Evolutionary conservation across 1,284 basidiomycete species (phyloP), one percentile per base, ranked within the genome.

Genomic region (Papiliotrema nemorosa): DNA sequence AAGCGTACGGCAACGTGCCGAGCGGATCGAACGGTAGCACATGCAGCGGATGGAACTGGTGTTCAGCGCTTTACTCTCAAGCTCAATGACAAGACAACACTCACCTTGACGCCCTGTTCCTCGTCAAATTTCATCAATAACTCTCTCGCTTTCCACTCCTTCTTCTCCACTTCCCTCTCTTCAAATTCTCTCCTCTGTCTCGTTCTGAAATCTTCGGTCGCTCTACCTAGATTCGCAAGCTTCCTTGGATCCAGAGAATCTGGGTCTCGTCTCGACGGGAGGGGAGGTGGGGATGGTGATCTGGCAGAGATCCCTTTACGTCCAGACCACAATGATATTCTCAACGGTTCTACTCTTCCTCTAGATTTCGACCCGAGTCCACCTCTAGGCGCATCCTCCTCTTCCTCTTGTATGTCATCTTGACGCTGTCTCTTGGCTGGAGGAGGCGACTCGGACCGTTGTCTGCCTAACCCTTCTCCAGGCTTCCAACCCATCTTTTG

Each of bases 401-500:
- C 50, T 13, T 47, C 49, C 50, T 38, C 45, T 10, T 37, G 55
- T 21, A 57, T 54, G 5, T 58, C 50, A 7, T 52, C 45, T 14
- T 31, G 9, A 7, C 29, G 9, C 14, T 39, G 35, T 49, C 58
- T 41, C 55, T 59, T 48, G 47, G 47, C 33, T 43, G 46, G 25
- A 36, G 47, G 53, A 13, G 59, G 62, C 3, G 59, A 57, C 13
- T 54, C 39, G 13, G 53, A 56, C 13, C 62, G 48, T 39, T 62
- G 53, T 43, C 60, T 64, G 2, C 73, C 73, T 18, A 75, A 51
- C 3, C 67, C 66, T 58, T 74, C 67, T 12, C 73, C 73, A 2
- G 63, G 56, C 49, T 67, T 73, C 73, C 73, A 75, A n/a, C 73
- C 73, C 73, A 75, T 75, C 62, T 70, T 71, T 62, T 63, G 63